These are phyloP conservation scores for Elaeagnus macrophylla DNA, from an alignment of 306 rosid genomes.

Conservation along the genomic window DNA sequence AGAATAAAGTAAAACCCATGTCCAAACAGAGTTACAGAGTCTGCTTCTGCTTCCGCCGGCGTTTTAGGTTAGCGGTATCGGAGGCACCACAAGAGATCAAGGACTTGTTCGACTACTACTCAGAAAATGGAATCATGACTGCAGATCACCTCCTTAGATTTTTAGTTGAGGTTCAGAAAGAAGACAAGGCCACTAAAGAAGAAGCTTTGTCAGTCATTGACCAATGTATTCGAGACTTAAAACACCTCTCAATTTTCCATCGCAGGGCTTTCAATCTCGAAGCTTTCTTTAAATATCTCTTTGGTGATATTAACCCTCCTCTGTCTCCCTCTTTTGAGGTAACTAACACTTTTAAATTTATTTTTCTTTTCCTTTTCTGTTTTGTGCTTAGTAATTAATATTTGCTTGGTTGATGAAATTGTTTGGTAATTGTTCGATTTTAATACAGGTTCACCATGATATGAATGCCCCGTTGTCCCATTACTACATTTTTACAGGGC, in stretches of 20 bases:
- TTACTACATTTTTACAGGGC: slow-evolving; percentile 88
- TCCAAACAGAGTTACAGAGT: slow-evolving; percentile 86
- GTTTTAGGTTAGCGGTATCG: slow-evolving; percentile 49
- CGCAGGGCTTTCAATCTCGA: slow-evolving; percentile 65
- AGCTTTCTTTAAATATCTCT: slow-evolving; percentile 68
- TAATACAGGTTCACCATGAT: slow-evolving; percentile 69
- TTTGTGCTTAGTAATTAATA: neutral
- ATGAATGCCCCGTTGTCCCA: slow-evolving; percentile 88
- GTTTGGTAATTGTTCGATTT: neutral
- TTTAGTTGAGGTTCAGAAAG: slow-evolving; percentile 57
- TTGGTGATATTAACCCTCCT: slow-evolving; percentile 57
- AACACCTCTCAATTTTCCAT: slow-evolving; percentile 57
- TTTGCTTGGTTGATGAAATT: neutral
- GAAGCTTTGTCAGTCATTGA: slow-evolving; percentile 62
- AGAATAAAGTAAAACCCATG: slow-evolving; percentile 20
- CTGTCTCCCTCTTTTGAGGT: slow-evolving; percentile 42
- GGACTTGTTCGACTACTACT: slow-evolving; percentile 39
- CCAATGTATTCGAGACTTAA: slow-evolving; percentile 21
- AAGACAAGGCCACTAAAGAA: slow-evolving; percentile 40
- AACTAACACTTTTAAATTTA: neutral
- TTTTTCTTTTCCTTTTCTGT: neutral
- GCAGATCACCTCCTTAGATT: slow-evolving; percentile 48
- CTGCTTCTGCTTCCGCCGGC: slow-evolving; percentile 82
- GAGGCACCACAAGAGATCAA: slow-evolving; percentile 78
- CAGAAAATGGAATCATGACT: slow-evolving; percentile 71